These are phyloP conservation scores for Nannochloris sp. DNA, from an alignment of 139 green algal species.

Conservation along the genomic window DNA sequence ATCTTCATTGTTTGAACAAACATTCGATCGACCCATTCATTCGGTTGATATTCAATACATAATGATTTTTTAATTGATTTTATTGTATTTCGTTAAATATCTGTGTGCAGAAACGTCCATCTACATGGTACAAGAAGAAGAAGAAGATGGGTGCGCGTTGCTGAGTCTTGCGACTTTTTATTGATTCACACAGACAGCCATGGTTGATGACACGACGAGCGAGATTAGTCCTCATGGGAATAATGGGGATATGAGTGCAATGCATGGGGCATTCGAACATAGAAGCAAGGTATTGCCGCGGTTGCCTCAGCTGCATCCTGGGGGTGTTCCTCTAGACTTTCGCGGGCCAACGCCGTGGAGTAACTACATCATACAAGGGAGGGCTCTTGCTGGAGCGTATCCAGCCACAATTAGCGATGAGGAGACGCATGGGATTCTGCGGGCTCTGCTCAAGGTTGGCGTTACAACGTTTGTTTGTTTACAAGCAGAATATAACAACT, in stretches of 20 bases:
- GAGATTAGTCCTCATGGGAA: background rate
- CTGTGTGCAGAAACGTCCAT: no score
- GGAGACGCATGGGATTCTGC: conserved; percentile 64
- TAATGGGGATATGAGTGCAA: background rate
- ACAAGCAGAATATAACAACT: conserved; percentile 70
- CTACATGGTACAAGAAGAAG: no score
- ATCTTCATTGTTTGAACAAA: no score
- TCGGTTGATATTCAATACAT: no score
- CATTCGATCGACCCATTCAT: no score
- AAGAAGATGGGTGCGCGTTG: no score
- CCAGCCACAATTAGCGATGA: conserved; percentile 53
- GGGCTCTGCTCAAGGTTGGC: conserved; percentile 58
- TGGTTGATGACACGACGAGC: no score
- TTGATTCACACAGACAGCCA: no score
- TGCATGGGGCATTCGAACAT: background rate
- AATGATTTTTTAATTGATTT: no score
- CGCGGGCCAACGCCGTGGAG: conserved; percentile 25
- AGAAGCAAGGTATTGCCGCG: background rate
- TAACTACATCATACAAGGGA: conserved; percentile 27
- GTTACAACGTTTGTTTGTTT: conserved; percentile 77
- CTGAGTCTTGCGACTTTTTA: no score
- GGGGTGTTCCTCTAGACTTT: conserved; percentile 11
- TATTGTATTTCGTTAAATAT: no score
- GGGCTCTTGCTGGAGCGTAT: conserved; percentile 28
- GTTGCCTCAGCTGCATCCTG: conserved; percentile 3